phyloP scores from a whole-genome alignment of 2,329 filamentous ascomycete genomes.

The Mycogone perniciosa region DNA sequence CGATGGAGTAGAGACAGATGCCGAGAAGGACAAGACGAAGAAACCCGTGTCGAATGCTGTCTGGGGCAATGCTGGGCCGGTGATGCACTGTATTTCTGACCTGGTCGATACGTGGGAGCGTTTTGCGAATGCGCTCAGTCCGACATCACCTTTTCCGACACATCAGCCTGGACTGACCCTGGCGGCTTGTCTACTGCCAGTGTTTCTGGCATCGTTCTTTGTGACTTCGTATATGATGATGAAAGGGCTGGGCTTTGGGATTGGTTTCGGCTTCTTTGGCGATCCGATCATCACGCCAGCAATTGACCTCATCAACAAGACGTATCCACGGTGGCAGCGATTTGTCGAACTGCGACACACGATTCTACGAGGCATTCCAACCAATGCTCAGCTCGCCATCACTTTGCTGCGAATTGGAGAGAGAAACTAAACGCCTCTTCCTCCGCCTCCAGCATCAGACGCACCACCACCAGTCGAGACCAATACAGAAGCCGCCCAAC shows the following conservation, averaged over 20 bases:
- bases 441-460: constrained; percentile 43
- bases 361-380: constrained; percentile 73
- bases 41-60: constrained; percentile 70
- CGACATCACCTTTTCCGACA: constrained; percentile 55
- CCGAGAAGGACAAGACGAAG: constrained; percentile 64
- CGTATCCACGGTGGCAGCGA: constrained; percentile 67
- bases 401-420: constrained; percentile 79
- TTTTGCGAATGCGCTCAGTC: constrained; percentile 52
- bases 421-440: constrained; percentile 70
- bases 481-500: constrained; percentile 39
- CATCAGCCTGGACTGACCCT: constrained; percentile 48
- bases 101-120: constrained; percentile 45
- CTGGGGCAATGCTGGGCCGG: constrained; percentile 67
- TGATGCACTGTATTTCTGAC: constrained; percentile 55
- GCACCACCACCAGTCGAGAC: constrained; percentile 32
- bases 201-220: constrained; percentile 47
- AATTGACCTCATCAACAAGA: constrained; percentile 52
- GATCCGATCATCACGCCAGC: constrained; percentile 63
- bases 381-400: constrained; percentile 76
- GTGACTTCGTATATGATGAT: constrained; percentile 53
- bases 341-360: constrained; percentile 69
- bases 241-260: constrained; percentile 59
- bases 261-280: constrained; percentile 75
- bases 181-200: constrained; percentile 44
- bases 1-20: constrained; percentile 38